phyloP scores from a whole-genome alignment of 495 filamentous ascomycete genomes.

The Penicillium nucicola region DNA sequence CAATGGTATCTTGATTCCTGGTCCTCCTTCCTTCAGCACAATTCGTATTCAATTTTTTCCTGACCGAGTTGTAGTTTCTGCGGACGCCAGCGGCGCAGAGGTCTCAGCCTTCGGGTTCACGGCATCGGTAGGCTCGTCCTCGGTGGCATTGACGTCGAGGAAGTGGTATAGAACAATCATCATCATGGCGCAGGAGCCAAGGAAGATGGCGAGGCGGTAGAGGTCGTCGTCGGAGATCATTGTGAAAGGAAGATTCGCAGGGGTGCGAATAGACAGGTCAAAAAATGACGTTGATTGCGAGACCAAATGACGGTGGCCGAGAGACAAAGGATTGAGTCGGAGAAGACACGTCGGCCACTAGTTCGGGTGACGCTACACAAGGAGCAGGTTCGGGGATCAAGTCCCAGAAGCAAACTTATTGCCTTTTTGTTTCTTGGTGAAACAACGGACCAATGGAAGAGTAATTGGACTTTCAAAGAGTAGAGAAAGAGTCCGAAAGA shows the following conservation, averaged over 20 bases:
- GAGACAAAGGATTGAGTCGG: not conserved
- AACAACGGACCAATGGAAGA: not conserved
- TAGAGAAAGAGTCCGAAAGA: not conserved
- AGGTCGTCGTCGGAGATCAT: conserved; percentile 89
- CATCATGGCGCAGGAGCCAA: conserved; percentile 87
- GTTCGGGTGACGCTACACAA: not conserved
- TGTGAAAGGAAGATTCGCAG: conserved; percentile 16
- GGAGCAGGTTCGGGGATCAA: not conserved
- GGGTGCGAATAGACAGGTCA: not conserved
- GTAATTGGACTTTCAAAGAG: not conserved
- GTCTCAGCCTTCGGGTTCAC: conserved; percentile 16
- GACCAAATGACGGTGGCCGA: not conserved
- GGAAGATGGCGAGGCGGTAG: conserved; percentile 85
- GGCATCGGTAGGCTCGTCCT: conserved; percentile 34
- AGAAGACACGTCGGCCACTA: conserved; percentile 4
- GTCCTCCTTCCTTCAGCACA: not conserved
- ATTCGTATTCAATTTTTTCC: conserved; percentile 1
- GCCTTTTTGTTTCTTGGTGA: too few species aligned
- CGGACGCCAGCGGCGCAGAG: conserved; percentile 1
- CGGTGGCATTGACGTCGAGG: conserved; percentile 86
- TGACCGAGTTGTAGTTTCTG: conserved; percentile 4
- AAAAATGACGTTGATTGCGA: not conserved
- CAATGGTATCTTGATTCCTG: conserved; percentile 2
- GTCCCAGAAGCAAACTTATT: too few species aligned
- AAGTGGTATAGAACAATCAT: conserved; percentile 96